phyloP scores from a whole-genome alignment of 108 stramenopile genomes.

The Nitzschia putrida region DNA sequence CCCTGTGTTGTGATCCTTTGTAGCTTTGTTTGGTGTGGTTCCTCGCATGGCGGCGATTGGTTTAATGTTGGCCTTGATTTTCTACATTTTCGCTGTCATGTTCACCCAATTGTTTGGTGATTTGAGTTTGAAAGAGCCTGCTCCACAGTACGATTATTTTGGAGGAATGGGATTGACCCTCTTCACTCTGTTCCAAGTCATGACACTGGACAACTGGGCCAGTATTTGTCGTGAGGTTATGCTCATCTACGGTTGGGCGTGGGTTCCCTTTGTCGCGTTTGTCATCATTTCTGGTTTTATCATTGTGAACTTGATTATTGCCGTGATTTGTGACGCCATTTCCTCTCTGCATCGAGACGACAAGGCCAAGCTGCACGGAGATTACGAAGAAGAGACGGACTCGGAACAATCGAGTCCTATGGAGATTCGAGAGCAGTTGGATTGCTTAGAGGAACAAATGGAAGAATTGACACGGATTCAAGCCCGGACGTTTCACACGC shows the following conservation, averaged over 20 bases:
- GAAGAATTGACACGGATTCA: slow-evolving; percentile 48
- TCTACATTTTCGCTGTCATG: slow-evolving; percentile 73
- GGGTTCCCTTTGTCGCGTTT: slow-evolving; percentile 62
- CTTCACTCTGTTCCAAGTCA: slow-evolving; percentile 62
- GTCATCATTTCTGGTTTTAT: slow-evolving; percentile 77
- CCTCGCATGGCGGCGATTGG: slow-evolving; percentile 62
- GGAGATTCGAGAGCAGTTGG: slow-evolving; percentile 38
- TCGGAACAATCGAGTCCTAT: slow-evolving; percentile 17
- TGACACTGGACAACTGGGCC: slow-evolving; percentile 68
- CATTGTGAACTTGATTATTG: slow-evolving; percentile 78
- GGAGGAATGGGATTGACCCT: slow-evolving; percentile 44
- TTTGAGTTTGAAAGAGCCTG: slow-evolving; percentile 27
- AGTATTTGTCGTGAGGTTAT: slow-evolving; percentile 45
- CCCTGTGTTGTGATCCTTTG: too few relatives aligned
- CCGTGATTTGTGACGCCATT: slow-evolving; percentile 81
- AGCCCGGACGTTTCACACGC: slow-evolving; percentile 39
- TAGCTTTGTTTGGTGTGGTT: slow-evolving; percentile 62
- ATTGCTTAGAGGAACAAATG: slow-evolving; percentile 44
- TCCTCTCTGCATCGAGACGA: slow-evolving; percentile 49
- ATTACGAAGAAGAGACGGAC: slow-evolving; percentile 28
- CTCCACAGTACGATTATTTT: slow-evolving; percentile 53
- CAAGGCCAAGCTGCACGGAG: slow-evolving; percentile 57
- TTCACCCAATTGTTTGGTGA: slow-evolving; percentile 65
- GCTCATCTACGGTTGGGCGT: slow-evolving; percentile 56
- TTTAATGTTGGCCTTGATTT: slow-evolving; percentile 48